phyloP scores from a whole-genome alignment of 306 rosid species.

The Pterocarpus santalinus region DNA sequence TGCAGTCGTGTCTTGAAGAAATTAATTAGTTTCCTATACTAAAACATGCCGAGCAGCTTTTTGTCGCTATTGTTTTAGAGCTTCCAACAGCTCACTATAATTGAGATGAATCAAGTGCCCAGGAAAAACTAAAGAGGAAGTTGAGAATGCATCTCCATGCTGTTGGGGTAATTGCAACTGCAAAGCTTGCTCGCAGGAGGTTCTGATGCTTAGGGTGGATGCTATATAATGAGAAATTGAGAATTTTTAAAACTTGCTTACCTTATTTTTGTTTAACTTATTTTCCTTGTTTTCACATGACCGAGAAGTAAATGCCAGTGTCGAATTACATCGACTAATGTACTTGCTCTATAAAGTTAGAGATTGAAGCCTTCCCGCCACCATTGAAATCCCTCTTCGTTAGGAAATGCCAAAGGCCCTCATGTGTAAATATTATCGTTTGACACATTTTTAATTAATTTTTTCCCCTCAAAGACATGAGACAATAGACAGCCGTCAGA shows the following conservation, averaged over 20 bases:
- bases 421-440: too few species aligned
- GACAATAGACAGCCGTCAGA: too few species aligned
- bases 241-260: not conserved
- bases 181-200: constrained; percentile 71
- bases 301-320: constrained; percentile 43
- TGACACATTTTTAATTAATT: too few species aligned
- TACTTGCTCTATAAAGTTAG: constrained; percentile 56
- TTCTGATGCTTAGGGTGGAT: constrained; percentile 51
- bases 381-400: constrained; percentile 41
- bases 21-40: constrained; percentile 24
- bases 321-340: constrained; percentile 58
- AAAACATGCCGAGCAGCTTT: constrained; percentile 2
- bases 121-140: constrained; percentile 58
- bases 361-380: constrained; percentile 50
- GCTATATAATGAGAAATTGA: not conserved
- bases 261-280: not conserved
- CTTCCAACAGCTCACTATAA: constrained; percentile 13
- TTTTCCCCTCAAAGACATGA: too few species aligned
- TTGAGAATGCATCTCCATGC: constrained; percentile 63
- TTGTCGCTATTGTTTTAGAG: constrained; percentile 9
- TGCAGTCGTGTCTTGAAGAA: constrained; percentile 12
- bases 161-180: constrained; percentile 76
- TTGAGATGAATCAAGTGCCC: constrained; percentile 67
- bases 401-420: too few species aligned
- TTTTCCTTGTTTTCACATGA: constrained; percentile 50